Conservation (phyloP, 2,329 filamentous ascomycete genomes). For the Stachybotrys chlorohalonatus region DNA sequence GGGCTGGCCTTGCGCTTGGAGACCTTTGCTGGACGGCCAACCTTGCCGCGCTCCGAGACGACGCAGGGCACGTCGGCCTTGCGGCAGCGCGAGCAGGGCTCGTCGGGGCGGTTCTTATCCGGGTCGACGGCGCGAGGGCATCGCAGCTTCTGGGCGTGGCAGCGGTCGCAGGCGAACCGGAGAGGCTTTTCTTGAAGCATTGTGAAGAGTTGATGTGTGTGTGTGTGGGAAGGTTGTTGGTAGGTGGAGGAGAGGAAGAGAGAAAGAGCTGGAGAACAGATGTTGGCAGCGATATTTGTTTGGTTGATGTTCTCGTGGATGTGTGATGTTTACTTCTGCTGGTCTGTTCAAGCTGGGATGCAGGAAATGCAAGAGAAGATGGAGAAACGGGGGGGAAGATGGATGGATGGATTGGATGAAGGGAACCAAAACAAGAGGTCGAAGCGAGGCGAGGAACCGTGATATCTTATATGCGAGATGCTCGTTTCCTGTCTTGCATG, state of each 20-base stretch:
- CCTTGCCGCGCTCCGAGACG: slow-evolving; percentile 8
- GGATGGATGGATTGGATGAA: neutral
- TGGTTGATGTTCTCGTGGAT: neutral
- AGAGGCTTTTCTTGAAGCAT: slow-evolving; percentile 5
- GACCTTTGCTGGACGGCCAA: slow-evolving; percentile 6
- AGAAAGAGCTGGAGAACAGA: neutral
- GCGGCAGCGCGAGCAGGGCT: slow-evolving; percentile 8
- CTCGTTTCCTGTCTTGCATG: neutral
- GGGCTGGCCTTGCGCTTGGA: slow-evolving; percentile 4
- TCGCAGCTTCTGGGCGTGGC: slow-evolving; percentile 6
- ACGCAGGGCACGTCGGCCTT: slow-evolving; percentile 8
- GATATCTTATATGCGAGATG: neutral
- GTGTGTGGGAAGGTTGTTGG: neutral
- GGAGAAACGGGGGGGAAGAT: neutral
- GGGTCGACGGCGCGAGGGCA: slow-evolving; percentile 4
- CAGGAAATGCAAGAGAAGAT: neutral
- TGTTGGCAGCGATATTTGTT: neutral
- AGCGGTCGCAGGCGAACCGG: slow-evolving; percentile 7
- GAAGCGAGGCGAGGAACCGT: neutral
- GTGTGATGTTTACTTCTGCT: no score
- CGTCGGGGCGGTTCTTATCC: slow-evolving; percentile 5
- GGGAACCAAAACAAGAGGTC: neutral
- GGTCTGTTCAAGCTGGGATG: no score
- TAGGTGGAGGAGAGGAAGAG: neutral
- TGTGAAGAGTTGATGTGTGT: neutral